Base-by-base conservation (phyloP, 768 basidiomycete genomes). In the Amanita phalloides region DNA sequence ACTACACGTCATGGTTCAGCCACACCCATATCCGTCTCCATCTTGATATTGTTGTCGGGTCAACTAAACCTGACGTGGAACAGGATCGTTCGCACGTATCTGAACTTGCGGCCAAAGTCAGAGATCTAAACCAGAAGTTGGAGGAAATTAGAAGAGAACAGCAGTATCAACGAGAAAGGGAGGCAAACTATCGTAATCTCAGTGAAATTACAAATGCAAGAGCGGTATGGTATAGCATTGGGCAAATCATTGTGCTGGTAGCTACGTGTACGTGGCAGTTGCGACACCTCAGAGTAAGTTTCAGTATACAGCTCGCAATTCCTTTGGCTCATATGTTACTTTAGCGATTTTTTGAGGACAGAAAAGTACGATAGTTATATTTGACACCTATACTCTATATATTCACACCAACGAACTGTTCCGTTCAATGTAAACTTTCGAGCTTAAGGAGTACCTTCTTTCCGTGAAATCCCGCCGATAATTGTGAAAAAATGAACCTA, bases 131-230 rank as follows among this genome's bases (percentile, higher is more conserved):
- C 68, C 77, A 82, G 61, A 95, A 92, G 66, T 74, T 99, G 45
- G 90, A 89, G 65, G 92, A 95, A 60, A 86, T 98, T 51, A 77
- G 91, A 43, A 75, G 92, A 23, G 96, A 98, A 68, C 96, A 99
- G 69, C 90, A 94, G 67, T 99, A 97, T 64, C 95, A 98, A 71
- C 77, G 96, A 39, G 95, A 99, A 69, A 74, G 96, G 57, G 96
- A 99, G 68, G 75, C 88, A 9, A 85, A 89, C 59, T 99, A 87
- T 64, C 73, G 96, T 36, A 72, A 92, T 67, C 67, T 97, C 56
- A 93, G 90, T 59, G 96, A 99, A 68, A 66, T 68, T 13, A 95
- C 91, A 36, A 99, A 99, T 68, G 71, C 84, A n/a, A 72, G 84
- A 54, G 93, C 96, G 1, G 88, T 98, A 42, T 98, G 91, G 90